phyloP scores from a whole-genome alignment of 306 rosid species.

The Cucurbita ficifolia region DNA sequence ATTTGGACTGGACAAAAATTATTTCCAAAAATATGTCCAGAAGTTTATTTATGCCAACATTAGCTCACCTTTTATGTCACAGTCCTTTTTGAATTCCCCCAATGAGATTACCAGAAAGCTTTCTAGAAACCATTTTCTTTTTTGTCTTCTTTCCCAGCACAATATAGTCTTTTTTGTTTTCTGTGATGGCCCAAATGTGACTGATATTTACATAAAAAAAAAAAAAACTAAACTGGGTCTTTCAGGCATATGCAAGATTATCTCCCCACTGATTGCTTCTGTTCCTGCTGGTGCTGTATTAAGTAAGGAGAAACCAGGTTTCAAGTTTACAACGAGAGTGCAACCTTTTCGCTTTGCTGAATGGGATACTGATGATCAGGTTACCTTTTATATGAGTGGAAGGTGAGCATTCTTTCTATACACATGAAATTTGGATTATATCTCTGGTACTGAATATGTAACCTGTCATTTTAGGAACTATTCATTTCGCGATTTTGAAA shows the following conservation, averaged over 20 bases:
- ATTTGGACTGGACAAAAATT: not conserved
- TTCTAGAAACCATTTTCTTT: not conserved
- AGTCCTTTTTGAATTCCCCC: not conserved
- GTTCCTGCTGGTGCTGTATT: constrained; percentile 94
- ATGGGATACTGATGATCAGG: constrained; percentile 90
- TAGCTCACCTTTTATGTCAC: not conserved
- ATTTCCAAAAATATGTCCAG: not conserved
- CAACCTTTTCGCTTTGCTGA: constrained; percentile 98
- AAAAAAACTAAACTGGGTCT: not conserved
- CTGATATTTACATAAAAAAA: not conserved
- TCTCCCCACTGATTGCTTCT: constrained; percentile 81
- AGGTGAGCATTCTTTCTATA: constrained; percentile 31
- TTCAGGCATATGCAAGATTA: constrained; percentile 87
- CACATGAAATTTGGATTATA: not conserved
- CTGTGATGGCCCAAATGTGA: not conserved
- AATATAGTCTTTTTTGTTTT: not conserved
- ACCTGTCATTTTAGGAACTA: constrained; percentile 53
- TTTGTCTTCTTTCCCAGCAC: not conserved
- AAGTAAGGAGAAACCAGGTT: constrained; percentile 83
- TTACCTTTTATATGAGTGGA: constrained; percentile 95
- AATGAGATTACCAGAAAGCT: not conserved
- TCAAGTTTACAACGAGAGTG: constrained; percentile 91
- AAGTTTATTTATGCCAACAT: not conserved
- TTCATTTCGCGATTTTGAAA: constrained; percentile 81
- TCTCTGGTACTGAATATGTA: constrained; percentile 17